Evolutionary conservation across 805 yeast species (phyloP), one percentile per base, ranked within the genome.

Genomic region (Yamadazyma kitorensis): DNA sequence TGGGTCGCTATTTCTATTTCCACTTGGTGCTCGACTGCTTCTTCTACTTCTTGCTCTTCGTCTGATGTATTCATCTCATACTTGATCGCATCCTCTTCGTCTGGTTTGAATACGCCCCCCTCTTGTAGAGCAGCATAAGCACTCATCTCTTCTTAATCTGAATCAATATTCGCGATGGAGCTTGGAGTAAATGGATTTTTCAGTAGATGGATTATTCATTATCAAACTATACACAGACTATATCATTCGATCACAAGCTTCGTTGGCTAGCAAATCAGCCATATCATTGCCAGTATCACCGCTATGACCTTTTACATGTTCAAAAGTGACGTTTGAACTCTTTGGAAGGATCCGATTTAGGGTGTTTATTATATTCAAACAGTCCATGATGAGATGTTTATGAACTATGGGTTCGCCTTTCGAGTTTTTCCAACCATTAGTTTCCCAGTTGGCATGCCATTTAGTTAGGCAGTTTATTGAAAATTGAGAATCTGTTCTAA

Each of bases 201-300:
- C 6, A n/a, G 29, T 14, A 15, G 18, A n/a, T 12, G 25, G n/a
- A n/a, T n/a, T n/a, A n/a, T n/a, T n/a, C n/a, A n/a, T n/a, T n/a
- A n/a, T n/a, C n/a, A n/a, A n/a, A n/a, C n/a, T n/a, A n/a, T n/a
- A n/a, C 13, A 10, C 17, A 5, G 10, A 5, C 20, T 12, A 7
- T 10, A 22, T 32, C 15, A 28, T 21, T 23, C 24, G 17, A 27
- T 33, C 37, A 11, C 80, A 81, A 7, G 85, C 93, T n/a, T 44
- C 33, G 37, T 72, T 80, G 2, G 96, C 96, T 30, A 88, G 61
- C 31, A 50, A 51, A 52, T 88, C 96, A 0, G 96, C 96, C 49
- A 53, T 64, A 40, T 79, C 87, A 51, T 88, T 89, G 0, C 96
- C 96, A 9, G 49, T 54, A 23, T 63, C 58, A 1, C 86, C 89